phyloP scores from a whole-genome alignment of 208 protist species.

The Phytomonas sp. region DNA sequence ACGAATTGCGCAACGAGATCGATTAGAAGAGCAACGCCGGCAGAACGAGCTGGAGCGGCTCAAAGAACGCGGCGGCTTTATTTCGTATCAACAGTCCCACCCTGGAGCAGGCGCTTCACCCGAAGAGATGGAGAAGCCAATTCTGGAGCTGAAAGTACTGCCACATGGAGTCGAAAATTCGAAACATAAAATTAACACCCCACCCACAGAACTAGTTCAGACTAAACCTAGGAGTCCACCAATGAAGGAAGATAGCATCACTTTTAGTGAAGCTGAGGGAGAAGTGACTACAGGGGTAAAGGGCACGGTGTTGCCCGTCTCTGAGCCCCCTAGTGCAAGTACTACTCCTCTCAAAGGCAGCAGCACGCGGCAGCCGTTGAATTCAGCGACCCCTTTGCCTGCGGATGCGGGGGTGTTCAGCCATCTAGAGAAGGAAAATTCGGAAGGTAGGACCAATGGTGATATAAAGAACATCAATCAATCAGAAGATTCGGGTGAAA shows the following conservation, averaged over 20 bases:
- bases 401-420: background rate
- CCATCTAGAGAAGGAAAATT: background rate
- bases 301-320: background rate
- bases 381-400: background rate
- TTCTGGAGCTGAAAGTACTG: background rate
- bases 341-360: background rate
- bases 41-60: conserved; percentile 2
- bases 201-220: background rate
- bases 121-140: background rate
- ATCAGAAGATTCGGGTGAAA: background rate
- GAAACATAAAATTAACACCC: background rate
- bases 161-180: background rate
- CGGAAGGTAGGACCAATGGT: background rate
- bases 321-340: background rate
- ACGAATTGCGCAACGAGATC: conserved; percentile 8
- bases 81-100: background rate
- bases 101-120: background rate
- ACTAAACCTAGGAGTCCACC: background rate
- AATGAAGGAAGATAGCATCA: background rate
- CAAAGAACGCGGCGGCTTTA: conserved; percentile 7
- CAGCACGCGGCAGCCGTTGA: background rate
- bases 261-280: background rate
- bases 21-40: conserved; percentile 2
- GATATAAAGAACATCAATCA: background rate
- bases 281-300: background rate